Conservation (phyloP, 345 rosid species). For the Syzygium aqueum region DNA sequence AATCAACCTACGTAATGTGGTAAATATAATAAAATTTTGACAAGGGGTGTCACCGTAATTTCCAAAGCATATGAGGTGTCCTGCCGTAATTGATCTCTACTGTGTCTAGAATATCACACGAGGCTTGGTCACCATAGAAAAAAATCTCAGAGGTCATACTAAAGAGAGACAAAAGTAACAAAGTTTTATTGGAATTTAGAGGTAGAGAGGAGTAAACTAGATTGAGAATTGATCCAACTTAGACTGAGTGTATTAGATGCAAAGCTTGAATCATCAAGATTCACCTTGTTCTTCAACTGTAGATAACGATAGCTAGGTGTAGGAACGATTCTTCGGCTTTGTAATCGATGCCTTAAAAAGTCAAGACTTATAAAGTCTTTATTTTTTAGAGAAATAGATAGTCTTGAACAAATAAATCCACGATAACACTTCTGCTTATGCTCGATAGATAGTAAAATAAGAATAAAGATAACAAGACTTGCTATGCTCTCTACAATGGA, state of each 20-base stretch:
- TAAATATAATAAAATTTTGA: neutral
- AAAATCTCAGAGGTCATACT: neutral
- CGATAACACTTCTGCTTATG: neutral
- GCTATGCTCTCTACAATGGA: neutral
- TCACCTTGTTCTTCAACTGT: neutral
- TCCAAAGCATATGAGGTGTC: neutral
- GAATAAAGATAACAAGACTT: neutral
- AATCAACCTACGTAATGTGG: neutral
- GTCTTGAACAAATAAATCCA: neutral
- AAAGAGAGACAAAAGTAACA: neutral
- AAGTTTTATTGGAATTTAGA: neutral
- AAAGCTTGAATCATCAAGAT: neutral
- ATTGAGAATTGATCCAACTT: neutral
- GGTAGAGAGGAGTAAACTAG: neutral
- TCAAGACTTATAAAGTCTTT: neutral
- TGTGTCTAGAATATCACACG: neutral
- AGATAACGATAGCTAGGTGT: neutral
- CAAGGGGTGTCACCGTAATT: neutral
- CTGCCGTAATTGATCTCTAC: neutral
- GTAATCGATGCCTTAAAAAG: neutral
- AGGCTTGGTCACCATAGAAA: neutral
- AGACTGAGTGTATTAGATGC: neutral
- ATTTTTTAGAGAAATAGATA: neutral
- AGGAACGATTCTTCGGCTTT: neutral
- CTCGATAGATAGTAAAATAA: neutral